A percentile compares a stretch with the other conserved stretches of the same genome.
These are phyloP conservation scores for Tetrastigma voinierianum DNA, from an alignment of 164 flowering plant species.

Conservation along the genomic window DNA sequence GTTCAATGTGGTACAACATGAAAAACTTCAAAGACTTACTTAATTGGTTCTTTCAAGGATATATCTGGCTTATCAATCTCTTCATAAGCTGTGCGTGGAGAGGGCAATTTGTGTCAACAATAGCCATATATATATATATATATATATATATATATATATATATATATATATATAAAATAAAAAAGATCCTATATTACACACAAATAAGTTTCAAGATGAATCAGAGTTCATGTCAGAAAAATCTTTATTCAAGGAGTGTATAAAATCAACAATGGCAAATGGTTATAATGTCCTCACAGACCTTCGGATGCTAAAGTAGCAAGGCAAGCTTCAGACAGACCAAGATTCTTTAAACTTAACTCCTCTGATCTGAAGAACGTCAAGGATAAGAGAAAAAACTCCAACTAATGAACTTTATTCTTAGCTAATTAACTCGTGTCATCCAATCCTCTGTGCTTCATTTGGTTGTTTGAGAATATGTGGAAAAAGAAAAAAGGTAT, in stretches of 20 bases:
- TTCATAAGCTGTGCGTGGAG: slow-evolving; percentile 12
- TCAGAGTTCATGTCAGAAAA: background rate
- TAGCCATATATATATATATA: too few species aligned
- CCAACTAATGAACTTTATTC: background rate
- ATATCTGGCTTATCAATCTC: slow-evolving; percentile 1
- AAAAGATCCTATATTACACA: background rate
- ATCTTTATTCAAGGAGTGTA: background rate
- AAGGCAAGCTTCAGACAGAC: slow-evolving; percentile 75
- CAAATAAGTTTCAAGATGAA: background rate
- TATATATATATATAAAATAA: too few species aligned
- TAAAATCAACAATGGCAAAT: too few species aligned
- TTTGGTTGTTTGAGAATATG: too few species aligned
- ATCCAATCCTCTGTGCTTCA: too few species aligned
- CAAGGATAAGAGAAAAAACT: slow-evolving; percentile 21
- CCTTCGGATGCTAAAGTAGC: slow-evolving; percentile 82
- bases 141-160: too few species aligned
- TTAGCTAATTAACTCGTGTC: too few species aligned
- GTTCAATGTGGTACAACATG: background rate
- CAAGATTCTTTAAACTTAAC: slow-evolving; percentile 58
- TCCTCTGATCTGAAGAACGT: slow-evolving; percentile 56
- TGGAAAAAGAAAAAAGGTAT: too few species aligned
- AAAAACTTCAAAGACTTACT: slow-evolving; percentile 9
- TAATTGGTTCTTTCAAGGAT: slow-evolving; percentile 6
- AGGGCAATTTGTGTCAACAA: background rate
- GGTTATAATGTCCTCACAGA: slow-evolving; percentile 13